Base-by-base conservation (phyloP, 1,284 basidiomycete genomes). In the Ustilago tritici region DNA sequence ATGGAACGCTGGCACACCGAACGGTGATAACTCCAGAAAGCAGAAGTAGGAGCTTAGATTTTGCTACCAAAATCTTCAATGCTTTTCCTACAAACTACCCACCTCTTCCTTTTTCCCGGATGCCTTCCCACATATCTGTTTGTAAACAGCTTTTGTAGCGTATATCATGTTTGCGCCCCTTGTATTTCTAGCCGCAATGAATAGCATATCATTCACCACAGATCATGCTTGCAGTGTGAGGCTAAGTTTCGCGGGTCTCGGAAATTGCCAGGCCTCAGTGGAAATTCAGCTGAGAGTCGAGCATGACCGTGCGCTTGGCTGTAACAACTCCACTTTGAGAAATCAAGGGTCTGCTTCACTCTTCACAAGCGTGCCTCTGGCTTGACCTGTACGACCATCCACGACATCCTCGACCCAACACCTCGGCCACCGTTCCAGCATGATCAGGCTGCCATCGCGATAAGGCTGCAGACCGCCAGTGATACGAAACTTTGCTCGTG, bases 161-260 rank as follows among this genome's bases (percentile, higher is more conserved):
- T 64, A 70, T 70, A 70, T 62, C 67, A 35, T 46, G 67, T 53
- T 65, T 60, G 61, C 34, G 15, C 23, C 40, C 31, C 10, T 40
- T 70, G 67, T 71, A 71, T 62, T 71, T 66, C 63, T 71, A 71
- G 28, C 32, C 38, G 40, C 34, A 57, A 17, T 35, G 31, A 31
- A 46, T n/a, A 35, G 43, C 43, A 23, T 36, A 36, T 34, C 28
- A 19, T 32, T 23, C 8, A 40, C 19, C 4, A 31, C 40, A 17
- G 17, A 46, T n/a, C 28, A 7, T 34, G 34, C 53, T 35, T 11
- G 32, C 3, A 28, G 28, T 53, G 36, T 36, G 34, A 52, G 23
- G 41, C n/a, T 11, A 9, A 38, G 34, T 35, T 32, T 49, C 23
- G 43, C 41, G 50, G 50, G 49, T 38, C 36, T 34, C 61, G 53